A percentile compares a stretch with the other conserved stretches of the same genome.
Conservation (phyloP, 176 grass and related monocot genomes). For the Zea luxurians region DNA sequence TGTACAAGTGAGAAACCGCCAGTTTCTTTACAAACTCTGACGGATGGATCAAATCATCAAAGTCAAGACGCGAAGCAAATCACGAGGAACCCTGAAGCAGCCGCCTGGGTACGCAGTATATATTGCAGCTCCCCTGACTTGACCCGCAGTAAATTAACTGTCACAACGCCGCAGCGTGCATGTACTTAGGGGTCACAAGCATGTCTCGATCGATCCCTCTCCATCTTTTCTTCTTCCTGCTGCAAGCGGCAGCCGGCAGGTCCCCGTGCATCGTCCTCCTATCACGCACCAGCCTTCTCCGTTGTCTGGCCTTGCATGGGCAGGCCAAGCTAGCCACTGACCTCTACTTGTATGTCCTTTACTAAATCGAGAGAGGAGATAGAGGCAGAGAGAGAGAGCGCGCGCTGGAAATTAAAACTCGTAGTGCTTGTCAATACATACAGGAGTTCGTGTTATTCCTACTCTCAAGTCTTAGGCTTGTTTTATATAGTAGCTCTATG, state of each 20-base stretch:
- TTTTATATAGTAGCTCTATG: too few species aligned
- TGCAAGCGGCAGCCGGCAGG: too few species aligned
- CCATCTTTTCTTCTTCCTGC: conserved; percentile 4
- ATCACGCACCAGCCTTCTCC: background rate
- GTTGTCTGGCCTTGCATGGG: conserved; percentile 40
- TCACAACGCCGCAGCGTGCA: background rate
- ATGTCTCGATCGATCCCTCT: background rate
- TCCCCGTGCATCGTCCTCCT: background rate
- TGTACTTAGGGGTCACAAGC: conserved; percentile 22
- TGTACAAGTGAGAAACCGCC: background rate
- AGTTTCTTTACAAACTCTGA: background rate
- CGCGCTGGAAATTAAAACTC: background rate
- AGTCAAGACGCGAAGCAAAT: conserved; percentile 18
- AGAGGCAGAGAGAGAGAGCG: background rate
- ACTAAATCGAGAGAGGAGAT: background rate
- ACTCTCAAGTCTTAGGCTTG: background rate
- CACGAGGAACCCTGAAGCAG: conserved; percentile 18
- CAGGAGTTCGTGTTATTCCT: conserved; percentile 8
- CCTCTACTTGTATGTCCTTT: conserved; percentile 14
- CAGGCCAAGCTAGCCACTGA: conserved; percentile 9
- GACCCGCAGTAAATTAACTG: conserved; percentile 27
- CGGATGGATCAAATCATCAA: background rate
- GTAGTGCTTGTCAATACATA: background rate
- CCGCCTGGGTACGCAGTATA: background rate
- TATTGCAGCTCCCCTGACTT: background rate